A percentile compares a stretch with the other conserved stretches of the same genome.
Conservation (phyloP, 345 rosid genomes). For the Corchorus capsularis region DNA sequence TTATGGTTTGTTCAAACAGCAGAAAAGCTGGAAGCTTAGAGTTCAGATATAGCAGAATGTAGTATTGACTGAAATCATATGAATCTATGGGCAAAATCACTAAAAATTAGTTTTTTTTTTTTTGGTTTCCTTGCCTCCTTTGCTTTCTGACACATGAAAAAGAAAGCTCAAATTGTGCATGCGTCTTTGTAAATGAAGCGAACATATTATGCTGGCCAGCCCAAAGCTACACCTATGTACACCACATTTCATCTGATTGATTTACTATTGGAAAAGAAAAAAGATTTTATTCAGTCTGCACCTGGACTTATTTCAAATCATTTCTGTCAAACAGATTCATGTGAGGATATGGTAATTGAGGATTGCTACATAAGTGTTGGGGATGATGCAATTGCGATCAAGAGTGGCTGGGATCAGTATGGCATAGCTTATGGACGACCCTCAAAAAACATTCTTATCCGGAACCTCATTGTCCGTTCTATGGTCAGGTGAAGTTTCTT, state of each 20-base stretch:
- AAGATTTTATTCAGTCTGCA: constrained; percentile 10
- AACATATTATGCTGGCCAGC: not conserved
- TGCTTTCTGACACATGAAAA: not conserved
- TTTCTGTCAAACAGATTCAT: constrained; percentile 65
- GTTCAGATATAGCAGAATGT: not conserved
- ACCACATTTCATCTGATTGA: constrained; percentile 8
- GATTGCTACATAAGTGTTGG: constrained; percentile 97
- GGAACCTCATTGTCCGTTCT: constrained; percentile 83
- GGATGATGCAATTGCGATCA: constrained; percentile 93
- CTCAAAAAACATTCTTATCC: constrained; percentile 77
- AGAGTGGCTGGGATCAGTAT: constrained; percentile 99
- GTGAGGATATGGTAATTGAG: constrained; percentile 92
- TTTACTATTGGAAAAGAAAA: not conserved
- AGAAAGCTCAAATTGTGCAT: not conserved
- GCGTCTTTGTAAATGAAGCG: not conserved
- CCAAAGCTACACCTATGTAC: not conserved
- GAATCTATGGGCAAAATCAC: constrained; percentile 1
- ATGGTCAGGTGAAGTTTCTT: constrained; percentile 75
- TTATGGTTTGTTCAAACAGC: not conserved
- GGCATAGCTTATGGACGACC: constrained; percentile 86
- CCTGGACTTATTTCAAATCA: not conserved
- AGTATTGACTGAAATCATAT: constrained; percentile 6
- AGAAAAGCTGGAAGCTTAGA: not conserved
- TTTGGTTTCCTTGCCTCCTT: not conserved
- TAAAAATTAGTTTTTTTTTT: not conserved